Conservation (phyloP, 768 basidiomycete species). For the Chalciporus pseudorubinellus region DNA sequence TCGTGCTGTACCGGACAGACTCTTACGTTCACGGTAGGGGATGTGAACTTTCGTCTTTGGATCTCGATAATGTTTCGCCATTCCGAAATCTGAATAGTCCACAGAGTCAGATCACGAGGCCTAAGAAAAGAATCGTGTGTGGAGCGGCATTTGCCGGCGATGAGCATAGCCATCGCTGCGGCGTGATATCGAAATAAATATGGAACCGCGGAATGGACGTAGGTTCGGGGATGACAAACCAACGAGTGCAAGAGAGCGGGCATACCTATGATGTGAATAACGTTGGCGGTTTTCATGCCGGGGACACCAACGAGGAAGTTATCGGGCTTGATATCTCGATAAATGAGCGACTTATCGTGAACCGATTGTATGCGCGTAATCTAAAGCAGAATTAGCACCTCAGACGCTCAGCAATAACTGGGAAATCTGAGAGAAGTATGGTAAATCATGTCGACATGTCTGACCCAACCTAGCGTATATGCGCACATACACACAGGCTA, state of each 20-base stretch:
- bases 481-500: slow-evolving; percentile 3
- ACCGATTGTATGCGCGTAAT: slow-evolving; percentile 95
- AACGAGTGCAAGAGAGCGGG: slow-evolving; percentile 10
- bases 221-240: slow-evolving; percentile 6
- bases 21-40: slow-evolving; percentile 98
- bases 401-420: not conserved
- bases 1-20: slow-evolving; percentile 91
- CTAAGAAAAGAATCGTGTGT: not conserved
- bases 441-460: not conserved
- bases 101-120: slow-evolving; percentile 8
- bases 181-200: not conserved
- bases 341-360: slow-evolving; percentile 98
- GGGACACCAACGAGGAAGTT: slow-evolving; percentile 98
- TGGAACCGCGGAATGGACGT: not conserved
- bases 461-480: not conserved
- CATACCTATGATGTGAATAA: slow-evolving; percentile 83
- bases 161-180: not conserved
- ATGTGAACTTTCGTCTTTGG: slow-evolving; percentile 98
- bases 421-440: slow-evolving; percentile 7
- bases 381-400: slow-evolving; percentile 41
- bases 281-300: slow-evolving; percentile 85
- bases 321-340: slow-evolving; percentile 98
- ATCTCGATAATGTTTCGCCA: slow-evolving; percentile 99
- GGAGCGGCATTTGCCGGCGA: slow-evolving; percentile 2
- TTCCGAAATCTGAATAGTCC: slow-evolving; percentile 78